phyloP scores from a whole-genome alignment of 225 moss, liverwort and hornwort genomes.

The Bryum argenteum region DNA sequence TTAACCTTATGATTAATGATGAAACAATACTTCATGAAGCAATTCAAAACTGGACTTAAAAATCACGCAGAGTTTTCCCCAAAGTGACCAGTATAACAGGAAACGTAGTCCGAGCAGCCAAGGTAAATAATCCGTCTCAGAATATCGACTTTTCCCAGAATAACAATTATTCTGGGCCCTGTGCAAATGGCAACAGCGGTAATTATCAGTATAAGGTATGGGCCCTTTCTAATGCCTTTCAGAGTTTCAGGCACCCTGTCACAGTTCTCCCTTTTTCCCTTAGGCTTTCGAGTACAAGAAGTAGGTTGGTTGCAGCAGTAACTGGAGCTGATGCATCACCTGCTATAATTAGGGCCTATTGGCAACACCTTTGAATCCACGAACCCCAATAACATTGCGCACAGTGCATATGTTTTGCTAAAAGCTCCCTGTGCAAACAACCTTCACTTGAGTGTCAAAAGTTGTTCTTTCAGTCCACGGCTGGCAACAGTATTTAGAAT shows the following conservation, averaged over 20 bases:
- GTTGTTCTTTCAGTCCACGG: too few relatives aligned
- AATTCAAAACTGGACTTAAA: too few relatives aligned
- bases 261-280: conserved; percentile 26
- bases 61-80: too few relatives aligned
- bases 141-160: too few relatives aligned
- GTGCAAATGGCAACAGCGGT: conserved; percentile 4
- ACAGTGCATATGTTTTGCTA: neutral
- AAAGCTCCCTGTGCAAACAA: neutral
- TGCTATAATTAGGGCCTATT: conserved; percentile 12
- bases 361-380: neutral
- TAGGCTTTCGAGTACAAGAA: conserved; percentile 28
- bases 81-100: too few relatives aligned
- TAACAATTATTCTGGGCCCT: conserved; percentile 19
- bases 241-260: conserved; percentile 45
- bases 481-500: too few relatives aligned
- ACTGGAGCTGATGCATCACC: conserved; percentile 40
- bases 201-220: conserved; percentile 6
- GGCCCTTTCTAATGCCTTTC: conserved; percentile 30
- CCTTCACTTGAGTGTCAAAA: too few relatives aligned
- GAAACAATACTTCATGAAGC: too few relatives aligned
- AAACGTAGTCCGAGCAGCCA: too few relatives aligned
- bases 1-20: too few relatives aligned
- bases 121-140: too few relatives aligned
- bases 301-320: conserved; percentile 24
- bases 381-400: neutral